These are phyloP conservation scores for Jackrogersella multiformis DNA, from an alignment of 495 filamentous ascomycete species.

Conservation along the genomic window DNA sequence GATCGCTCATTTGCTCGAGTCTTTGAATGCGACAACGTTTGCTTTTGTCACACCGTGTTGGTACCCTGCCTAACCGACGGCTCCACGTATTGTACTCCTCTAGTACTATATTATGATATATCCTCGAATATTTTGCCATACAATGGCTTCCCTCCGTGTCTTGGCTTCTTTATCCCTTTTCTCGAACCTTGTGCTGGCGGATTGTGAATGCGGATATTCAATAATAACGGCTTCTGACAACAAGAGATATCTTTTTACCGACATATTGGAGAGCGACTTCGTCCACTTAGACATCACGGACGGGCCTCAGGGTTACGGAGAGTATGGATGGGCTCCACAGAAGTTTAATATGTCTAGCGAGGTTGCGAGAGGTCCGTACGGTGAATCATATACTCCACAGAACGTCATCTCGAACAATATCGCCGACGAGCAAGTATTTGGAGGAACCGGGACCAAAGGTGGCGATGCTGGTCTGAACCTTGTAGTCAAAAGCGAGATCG, in stretches of 20 bases:
- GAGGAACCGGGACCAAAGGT: conserved; percentile 53
- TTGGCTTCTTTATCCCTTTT: conserved; percentile 24
- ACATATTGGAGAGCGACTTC: conserved; percentile 75
- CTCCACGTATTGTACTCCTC: background rate
- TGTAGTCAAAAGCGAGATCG: conserved; percentile 59
- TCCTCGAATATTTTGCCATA: background rate
- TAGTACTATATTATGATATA: background rate
- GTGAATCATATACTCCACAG: conserved; percentile 63
- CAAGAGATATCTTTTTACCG: conserved; percentile 64
- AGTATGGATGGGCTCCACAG: conserved; percentile 66
- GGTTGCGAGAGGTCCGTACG: conserved; percentile 68
- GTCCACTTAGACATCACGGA: conserved; percentile 65
- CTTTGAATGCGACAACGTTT: conserved; percentile 1
- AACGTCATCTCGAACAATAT: conserved; percentile 67
- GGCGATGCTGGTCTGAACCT: conserved; percentile 68
- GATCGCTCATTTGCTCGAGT: conserved; percentile 7
- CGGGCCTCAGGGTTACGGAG: conserved; percentile 16
- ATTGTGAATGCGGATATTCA: conserved; percentile 78
- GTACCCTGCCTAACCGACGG: background rate
- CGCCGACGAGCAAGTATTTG: conserved; percentile 46
- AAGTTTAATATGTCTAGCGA: conserved; percentile 66
- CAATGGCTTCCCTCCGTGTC: conserved; percentile 34
- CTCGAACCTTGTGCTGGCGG: conserved; percentile 48
- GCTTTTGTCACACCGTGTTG: background rate
- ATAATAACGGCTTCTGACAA: conserved; percentile 50